Percentiles rank a stretch among this genome's conserved stretches.
Evolutionary conservation across 1,284 basidiomycete genomes (phyloP).

Genomic region (Tilletia caries): DNA sequence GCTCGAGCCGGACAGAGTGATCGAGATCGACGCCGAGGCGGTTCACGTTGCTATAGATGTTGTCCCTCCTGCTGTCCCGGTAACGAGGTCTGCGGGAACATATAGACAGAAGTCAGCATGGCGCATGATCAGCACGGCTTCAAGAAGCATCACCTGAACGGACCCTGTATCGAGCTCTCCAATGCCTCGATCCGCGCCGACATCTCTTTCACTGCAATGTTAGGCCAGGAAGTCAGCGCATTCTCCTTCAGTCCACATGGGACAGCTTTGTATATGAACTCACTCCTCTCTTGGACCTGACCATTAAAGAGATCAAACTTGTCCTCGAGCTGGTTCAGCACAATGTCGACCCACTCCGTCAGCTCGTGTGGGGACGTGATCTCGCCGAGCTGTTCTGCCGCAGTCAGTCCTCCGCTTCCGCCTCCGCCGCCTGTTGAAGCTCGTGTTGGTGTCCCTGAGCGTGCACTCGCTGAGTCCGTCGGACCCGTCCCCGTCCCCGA

Average conservation of each 20-base stretch:
- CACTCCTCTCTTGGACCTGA: slow-evolving; percentile 44
- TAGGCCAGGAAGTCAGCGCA: background rate
- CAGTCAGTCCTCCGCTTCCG: background rate
- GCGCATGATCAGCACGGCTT: background rate
- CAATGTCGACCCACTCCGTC: slow-evolving; percentile 51
- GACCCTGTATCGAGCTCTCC: slow-evolving; percentile 47
- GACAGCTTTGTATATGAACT: slow-evolving; percentile 15
- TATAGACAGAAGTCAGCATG: background rate
- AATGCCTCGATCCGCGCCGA: slow-evolving; percentile 47
- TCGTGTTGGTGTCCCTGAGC: background rate
- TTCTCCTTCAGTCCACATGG: too few relatives aligned
- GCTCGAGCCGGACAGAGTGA: too few relatives aligned
- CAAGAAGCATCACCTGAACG: background rate
- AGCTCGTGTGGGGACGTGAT: slow-evolving; percentile 47
- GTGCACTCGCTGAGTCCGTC: background rate
- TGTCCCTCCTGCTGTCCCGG: background rate
- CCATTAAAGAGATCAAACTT: slow-evolving; percentile 42
- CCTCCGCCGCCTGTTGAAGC: background rate
- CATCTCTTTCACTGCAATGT: slow-evolving; percentile 48
- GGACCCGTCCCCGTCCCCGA: too few relatives aligned
- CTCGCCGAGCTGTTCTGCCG: slow-evolving; percentile 16
- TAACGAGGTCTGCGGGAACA: background rate
- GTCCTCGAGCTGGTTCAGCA: slow-evolving; percentile 42
- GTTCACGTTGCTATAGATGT: too few relatives aligned
- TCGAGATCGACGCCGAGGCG: too few relatives aligned